These are phyloP conservation scores for Pythium rhizo-oryzae DNA, from an alignment of 352 stramenopile species.

Conservation along the genomic window DNA sequence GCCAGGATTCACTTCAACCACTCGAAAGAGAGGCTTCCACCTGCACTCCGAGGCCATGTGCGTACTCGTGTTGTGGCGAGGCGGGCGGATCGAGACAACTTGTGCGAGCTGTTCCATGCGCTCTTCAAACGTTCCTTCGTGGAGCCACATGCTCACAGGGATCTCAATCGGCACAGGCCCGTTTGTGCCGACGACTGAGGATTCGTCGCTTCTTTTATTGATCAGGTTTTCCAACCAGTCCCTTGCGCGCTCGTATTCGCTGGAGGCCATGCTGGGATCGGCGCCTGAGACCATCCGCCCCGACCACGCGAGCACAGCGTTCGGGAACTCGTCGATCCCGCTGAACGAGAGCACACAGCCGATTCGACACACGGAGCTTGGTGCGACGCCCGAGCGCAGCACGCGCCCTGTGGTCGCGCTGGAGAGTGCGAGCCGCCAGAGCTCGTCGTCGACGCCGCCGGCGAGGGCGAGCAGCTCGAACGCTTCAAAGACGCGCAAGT, in stretches of 20 bases:
- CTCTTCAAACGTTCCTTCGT: slow-evolving; percentile 4
- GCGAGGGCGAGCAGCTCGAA: slow-evolving; percentile 18
- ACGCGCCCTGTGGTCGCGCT: neutral
- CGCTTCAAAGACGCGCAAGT: slow-evolving; percentile 16
- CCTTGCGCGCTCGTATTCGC: neutral
- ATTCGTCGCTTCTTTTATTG: neutral
- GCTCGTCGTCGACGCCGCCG: slow-evolving; percentile 7
- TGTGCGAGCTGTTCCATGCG: slow-evolving; percentile 9
- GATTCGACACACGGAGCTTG: neutral
- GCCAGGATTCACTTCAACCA: slow-evolving; percentile 5
- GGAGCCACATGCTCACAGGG: slow-evolving; percentile 4
- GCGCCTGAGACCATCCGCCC: neutral
- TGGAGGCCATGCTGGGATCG: neutral
- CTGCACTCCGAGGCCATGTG: neutral
- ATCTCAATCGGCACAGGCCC: neutral
- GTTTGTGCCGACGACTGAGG: neutral
- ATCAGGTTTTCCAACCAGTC: neutral
- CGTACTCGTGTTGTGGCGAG: neutral
- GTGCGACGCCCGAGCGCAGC: neutral
- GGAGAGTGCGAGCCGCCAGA: slow-evolving; percentile 3
- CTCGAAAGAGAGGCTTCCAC: slow-evolving; percentile 5
- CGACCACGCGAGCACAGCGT: neutral
- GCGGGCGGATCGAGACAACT: neutral
- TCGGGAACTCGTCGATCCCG: slow-evolving; percentile 4
- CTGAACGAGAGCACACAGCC: slow-evolving; percentile 16